Conservation (phyloP, 202 grass and related monocot species). For the Tripidium arundinaceum region DNA sequence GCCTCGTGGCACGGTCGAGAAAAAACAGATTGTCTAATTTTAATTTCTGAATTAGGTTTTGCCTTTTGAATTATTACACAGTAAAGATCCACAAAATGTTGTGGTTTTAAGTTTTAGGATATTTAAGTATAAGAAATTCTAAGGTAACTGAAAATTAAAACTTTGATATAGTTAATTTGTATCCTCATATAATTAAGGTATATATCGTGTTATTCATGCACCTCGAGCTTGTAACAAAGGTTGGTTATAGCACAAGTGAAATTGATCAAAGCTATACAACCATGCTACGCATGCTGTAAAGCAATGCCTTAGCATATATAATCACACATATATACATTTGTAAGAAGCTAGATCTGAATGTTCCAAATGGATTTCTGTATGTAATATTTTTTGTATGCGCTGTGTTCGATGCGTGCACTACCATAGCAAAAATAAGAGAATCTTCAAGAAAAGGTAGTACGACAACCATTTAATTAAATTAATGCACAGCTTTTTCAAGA, state of each 20-base stretch:
- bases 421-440: background rate
- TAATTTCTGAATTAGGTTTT: no score
- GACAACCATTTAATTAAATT: background rate
- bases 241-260: background rate
- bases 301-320: no score
- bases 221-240: no score
- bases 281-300: no score
- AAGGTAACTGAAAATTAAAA: background rate
- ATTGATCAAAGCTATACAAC: background rate
- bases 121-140: background rate
- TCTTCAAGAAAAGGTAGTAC: background rate
- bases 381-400: background rate
- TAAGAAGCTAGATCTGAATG: background rate
- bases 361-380: background rate
- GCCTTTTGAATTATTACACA: background rate
- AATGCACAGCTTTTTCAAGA: background rate
- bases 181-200: background rate
- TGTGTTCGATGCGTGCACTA: background rate
- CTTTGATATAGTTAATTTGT: background rate
- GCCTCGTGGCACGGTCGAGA: no score
- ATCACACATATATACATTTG: no score
- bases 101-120: background rate
- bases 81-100: background rate
- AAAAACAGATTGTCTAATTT: no score
- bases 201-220: background rate